Conservation (phyloP, 345 rosid species). For the Microcos paniculata region DNA sequence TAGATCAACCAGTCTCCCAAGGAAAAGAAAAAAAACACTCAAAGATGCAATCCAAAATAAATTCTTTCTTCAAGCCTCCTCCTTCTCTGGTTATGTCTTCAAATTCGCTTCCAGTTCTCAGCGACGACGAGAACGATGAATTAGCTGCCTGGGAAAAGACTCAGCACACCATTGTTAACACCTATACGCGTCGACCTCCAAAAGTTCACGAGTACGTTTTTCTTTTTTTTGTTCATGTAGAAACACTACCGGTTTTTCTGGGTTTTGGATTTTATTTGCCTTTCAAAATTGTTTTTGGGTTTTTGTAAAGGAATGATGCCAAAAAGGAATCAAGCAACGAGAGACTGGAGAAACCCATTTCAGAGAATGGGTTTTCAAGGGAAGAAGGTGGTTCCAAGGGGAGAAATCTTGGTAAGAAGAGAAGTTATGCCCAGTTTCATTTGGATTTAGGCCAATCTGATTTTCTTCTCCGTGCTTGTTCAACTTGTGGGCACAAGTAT, state of each 20-base stretch:
- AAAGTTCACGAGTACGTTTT: constrained; percentile 31
- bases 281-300: background rate
- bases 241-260: background rate
- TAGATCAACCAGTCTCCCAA: background rate
- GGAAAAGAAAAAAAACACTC: background rate
- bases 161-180: constrained; percentile 35
- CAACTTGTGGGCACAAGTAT: constrained; percentile 53
- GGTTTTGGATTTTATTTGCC: background rate
- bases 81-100: constrained; percentile 17
- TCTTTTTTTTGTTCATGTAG: background rate
- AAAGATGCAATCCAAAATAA: constrained; percentile 73
- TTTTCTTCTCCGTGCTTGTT: constrained; percentile 68
- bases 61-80: constrained; percentile 63
- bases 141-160: constrained; percentile 42
- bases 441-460: constrained; percentile 87
- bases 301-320: constrained; percentile 17
- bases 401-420: constrained; percentile 55
- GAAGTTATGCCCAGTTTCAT: constrained; percentile 78
- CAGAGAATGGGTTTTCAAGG: constrained; percentile 19
- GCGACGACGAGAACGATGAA: constrained; percentile 37
- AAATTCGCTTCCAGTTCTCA: constrained; percentile 6
- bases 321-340: constrained; percentile 18
- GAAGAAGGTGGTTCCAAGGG: constrained; percentile 23
- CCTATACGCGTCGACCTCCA: constrained; percentile 53
- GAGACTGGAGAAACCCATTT: background rate